Conservation (phyloP, 768 basidiomycete species). For the Podaxis sp. region DNA sequence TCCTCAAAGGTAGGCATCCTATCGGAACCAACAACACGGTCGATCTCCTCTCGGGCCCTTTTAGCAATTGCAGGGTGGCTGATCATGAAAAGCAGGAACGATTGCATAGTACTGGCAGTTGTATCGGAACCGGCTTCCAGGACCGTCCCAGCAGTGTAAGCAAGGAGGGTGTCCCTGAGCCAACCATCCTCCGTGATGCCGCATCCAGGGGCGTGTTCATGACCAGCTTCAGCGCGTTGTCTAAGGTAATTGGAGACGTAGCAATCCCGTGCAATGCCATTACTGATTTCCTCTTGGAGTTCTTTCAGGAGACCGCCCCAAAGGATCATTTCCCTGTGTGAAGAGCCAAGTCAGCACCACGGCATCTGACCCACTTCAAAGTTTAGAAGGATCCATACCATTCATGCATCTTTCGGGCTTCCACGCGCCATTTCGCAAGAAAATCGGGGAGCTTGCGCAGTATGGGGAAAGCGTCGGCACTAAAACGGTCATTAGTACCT, state of each 20-base stretch:
- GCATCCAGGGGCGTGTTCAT: constrained; percentile 24
- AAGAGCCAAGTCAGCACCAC: not conserved
- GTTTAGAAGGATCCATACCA: constrained; percentile 19
- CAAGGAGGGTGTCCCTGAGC: constrained; percentile 28
- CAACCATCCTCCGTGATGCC: constrained; percentile 28
- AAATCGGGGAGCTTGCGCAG: constrained; percentile 26
- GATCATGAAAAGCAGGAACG: constrained; percentile 29
- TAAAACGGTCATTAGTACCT: constrained; percentile 7
- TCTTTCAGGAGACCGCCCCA: constrained; percentile 28
- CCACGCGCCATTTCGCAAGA: constrained; percentile 26
- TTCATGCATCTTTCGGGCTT: constrained; percentile 26
- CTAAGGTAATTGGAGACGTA: constrained; percentile 24
- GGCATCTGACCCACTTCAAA: not conserved
- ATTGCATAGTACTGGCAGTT: constrained; percentile 25
- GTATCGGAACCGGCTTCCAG: constrained; percentile 33
- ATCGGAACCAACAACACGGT: constrained; percentile 25
- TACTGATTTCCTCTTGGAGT: constrained; percentile 21
- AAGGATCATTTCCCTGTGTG: constrained; percentile 26
- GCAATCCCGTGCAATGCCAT: constrained; percentile 21
- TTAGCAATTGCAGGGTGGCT: constrained; percentile 24
- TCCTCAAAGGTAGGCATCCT: constrained; percentile 29
- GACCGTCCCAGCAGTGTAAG: constrained; percentile 27
- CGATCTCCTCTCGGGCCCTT: constrained; percentile 29
- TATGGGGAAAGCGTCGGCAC: constrained; percentile 27
- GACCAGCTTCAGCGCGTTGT: constrained; percentile 23